Evolutionary conservation across 75 land plant species (phyloP), one percentile per base, ranked within the genome.

Genomic region (Picea sitchensis): DNA sequence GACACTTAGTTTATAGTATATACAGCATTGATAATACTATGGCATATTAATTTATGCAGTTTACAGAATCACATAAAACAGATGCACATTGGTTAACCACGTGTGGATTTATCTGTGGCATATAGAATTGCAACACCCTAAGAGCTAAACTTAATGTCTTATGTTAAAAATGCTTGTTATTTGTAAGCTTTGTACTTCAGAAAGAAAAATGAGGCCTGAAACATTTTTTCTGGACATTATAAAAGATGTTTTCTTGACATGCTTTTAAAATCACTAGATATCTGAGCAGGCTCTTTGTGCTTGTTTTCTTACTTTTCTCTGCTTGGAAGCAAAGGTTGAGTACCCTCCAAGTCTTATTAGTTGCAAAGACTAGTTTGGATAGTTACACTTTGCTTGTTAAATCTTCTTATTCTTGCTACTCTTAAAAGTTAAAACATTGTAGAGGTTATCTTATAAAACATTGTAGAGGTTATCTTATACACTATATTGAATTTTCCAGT

Each of bases 401-500:
- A 71, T 41, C 36, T 44, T 71, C 20, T 71, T 1, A 36, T 20
- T 20, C 6, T 32, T 71, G 56, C 23, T 71, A 71, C 26, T 17
- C 41, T 7, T 51, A 51, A 1, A 51, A 51, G 56, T 2, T 71
- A 44, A 41, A 44, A n/a, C 36, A n/a, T 44, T 44, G 2, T 41
- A 36, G 54, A 41, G 74, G 74, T 21, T 8, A 71, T 18, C 74
- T 71, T 71, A 71, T n/a, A 71, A 26, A 26, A 26, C 26, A 26
- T 26, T 26, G 2, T 41, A 36, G 54, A 41, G 74, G 74, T 21
- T 8, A 71, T 18, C 74, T 71, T 71, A 71, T n/a, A 71, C 36
- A 1, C 13, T 71, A n/a, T 44, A 44, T 44, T 20, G 44, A 71
- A 17, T 44, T 44, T 78, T 77, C 14, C 89, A 95, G 99, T 97